Percentiles rank a stretch among this genome's conserved stretches.
Evolutionary conservation across 1,139 yeast genomes (phyloP).

Genomic region (Nakaseomyces kungkrabaensis): DNA sequence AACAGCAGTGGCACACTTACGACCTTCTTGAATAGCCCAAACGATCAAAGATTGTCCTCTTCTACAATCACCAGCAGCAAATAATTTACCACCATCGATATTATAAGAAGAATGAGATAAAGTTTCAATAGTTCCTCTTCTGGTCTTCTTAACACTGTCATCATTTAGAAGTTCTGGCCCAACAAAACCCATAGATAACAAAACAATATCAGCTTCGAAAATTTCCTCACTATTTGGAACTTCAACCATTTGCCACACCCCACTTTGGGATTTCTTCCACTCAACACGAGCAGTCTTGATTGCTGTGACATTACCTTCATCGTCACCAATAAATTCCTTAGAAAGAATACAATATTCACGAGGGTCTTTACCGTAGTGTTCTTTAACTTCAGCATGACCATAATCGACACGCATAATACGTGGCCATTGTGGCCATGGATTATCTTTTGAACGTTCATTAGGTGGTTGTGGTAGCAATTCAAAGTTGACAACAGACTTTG

Average conservation of each 20-base stretch:
- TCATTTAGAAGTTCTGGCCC: slow-evolving; percentile 76
- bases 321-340: slow-evolving; percentile 92
- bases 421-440: slow-evolving; percentile 99
- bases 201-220: slow-evolving; percentile 89
- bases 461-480: slow-evolving; percentile 94
- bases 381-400: slow-evolving; percentile 91
- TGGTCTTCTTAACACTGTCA: slow-evolving; percentile 60
- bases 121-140: slow-evolving; percentile 80
- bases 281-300: slow-evolving; percentile 94
- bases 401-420: slow-evolving; percentile 94
- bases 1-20: slow-evolving; percentile 95
- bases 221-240: slow-evolving; percentile 89
- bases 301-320: slow-evolving; percentile 85
- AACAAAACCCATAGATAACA: slow-evolving; percentile 93
- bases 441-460: slow-evolving; percentile 75
- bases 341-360: slow-evolving; percentile 93
- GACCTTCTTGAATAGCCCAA: slow-evolving; percentile 99
- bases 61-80: slow-evolving; percentile 98
- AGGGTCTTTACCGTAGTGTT: slow-evolving; percentile 94
- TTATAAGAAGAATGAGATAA: slow-evolving; percentile 58
- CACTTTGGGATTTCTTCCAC: slow-evolving; percentile 92
- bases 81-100: slow-evolving; percentile 58
- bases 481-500: slow-evolving; percentile 89
- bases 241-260: slow-evolving; percentile 99
- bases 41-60: slow-evolving; percentile 97